Conservation (phyloP, 352 stramenopile genomes). For the Peronosclerospora sorghi region DNA sequence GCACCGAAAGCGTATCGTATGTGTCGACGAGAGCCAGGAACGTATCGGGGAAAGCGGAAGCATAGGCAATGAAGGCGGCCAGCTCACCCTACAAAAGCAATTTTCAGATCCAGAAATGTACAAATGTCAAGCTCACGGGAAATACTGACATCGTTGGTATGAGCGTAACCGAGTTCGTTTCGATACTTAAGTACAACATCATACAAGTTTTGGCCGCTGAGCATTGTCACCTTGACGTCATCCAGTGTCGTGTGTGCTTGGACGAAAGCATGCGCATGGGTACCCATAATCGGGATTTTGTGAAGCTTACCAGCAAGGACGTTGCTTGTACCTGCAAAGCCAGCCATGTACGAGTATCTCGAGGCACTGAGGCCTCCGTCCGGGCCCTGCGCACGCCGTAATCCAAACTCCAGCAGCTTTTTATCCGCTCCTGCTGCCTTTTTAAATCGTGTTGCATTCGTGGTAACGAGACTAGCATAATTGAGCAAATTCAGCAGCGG, state of each 20-base stretch:
- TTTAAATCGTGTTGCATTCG: constrained; percentile 96
- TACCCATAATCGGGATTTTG: constrained; percentile 92
- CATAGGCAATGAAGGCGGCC: constrained; percentile 97
- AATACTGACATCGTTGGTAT: constrained; percentile 65
- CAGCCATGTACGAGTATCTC: constrained; percentile 96
- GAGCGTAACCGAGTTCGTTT: constrained; percentile 44
- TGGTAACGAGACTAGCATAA: constrained; percentile 95
- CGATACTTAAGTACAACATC: constrained; percentile 78
- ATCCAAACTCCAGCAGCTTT: constrained; percentile 89
- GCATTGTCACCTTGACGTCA: constrained; percentile 66
- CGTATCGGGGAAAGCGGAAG: constrained; percentile 90
- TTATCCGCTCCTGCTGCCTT: constrained; percentile 83
- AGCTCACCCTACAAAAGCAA: constrained; percentile 85
- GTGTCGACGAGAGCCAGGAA: constrained; percentile 98
- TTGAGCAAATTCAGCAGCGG: constrained; percentile 97
- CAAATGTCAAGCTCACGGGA: neutral
- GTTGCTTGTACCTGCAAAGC: constrained; percentile 97
- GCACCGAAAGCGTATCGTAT: constrained; percentile 92
- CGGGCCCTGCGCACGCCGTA: constrained; percentile 90
- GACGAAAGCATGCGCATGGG: constrained; percentile 97
- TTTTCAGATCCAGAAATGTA: constrained; percentile 1
- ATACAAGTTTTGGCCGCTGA: constrained; percentile 74
- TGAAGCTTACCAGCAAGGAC: constrained; percentile 94
- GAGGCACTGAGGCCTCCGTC: constrained; percentile 95
- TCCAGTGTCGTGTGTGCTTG: constrained; percentile 91